Conservation (phyloP, 495 filamentous ascomycete species). For the Chaetomium fimeti region DNA sequence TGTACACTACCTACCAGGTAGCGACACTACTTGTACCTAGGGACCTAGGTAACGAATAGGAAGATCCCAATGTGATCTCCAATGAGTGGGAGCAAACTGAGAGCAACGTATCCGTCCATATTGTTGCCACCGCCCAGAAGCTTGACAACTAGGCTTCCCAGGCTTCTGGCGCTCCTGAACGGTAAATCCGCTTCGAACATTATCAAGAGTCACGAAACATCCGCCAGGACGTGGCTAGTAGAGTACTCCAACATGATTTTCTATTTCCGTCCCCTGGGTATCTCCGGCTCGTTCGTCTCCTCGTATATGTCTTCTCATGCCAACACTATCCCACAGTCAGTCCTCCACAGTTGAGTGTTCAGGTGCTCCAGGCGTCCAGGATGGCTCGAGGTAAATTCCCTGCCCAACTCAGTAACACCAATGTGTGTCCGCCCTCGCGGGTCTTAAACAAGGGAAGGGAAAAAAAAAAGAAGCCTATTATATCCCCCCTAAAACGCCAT, state of each 20-base stretch:
- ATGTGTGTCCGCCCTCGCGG: neutral
- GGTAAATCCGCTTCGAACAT: too few species aligned
- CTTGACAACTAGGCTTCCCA: too few species aligned
- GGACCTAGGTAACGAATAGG: too few species aligned
- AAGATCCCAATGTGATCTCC: too few species aligned
- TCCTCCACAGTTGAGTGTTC: conserved; percentile 9
- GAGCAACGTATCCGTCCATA: too few species aligned
- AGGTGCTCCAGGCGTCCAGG: neutral
- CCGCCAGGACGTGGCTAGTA: neutral
- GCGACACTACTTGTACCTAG: too few species aligned
- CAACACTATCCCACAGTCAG: neutral
- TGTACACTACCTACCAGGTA: too few species aligned
- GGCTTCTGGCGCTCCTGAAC: too few species aligned
- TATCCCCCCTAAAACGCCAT: conserved; percentile 2
- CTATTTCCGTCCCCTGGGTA: conserved; percentile 50
- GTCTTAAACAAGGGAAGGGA: too few species aligned
- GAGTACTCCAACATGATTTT: conserved; percentile 29
- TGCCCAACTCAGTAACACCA: neutral
- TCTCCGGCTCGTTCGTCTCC: conserved; percentile 1
- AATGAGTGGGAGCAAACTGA: too few species aligned
- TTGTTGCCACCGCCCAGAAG: too few species aligned
- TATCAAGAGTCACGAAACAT: neutral
- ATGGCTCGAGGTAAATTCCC: neutral
- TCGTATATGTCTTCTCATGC: too few species aligned
- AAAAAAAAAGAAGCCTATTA: neutral